Conservation (phyloP, 2,329 filamentous ascomycete genomes). For the Penicillium corylophilum region DNA sequence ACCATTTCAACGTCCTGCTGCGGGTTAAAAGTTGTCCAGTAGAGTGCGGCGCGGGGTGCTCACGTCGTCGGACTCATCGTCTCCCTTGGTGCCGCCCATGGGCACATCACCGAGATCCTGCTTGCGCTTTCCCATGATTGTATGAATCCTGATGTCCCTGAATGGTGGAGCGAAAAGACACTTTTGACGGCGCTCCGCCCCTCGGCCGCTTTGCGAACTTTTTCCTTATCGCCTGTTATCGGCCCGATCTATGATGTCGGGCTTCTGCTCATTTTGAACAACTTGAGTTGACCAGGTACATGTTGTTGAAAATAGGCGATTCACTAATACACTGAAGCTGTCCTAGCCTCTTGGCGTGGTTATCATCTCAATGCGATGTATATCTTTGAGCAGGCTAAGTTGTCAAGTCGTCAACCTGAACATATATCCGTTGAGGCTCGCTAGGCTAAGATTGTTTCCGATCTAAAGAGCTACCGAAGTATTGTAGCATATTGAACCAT, state of each 20-base stretch:
- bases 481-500: no score
- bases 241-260: conserved; percentile 2
- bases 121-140: conserved; percentile 54
- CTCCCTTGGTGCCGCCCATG: conserved; percentile 41
- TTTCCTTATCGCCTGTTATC: conserved; percentile 27
- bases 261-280: neutral
- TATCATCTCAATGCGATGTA: neutral
- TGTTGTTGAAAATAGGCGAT: neutral
- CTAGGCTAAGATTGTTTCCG: no score
- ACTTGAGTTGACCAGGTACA: neutral
- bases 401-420: neutral
- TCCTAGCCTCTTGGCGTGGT: neutral
- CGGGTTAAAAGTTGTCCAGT: conserved; percentile 7
- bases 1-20: conserved; percentile 81
- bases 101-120: conserved; percentile 48
- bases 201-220: conserved; percentile 25
- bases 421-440: neutral
- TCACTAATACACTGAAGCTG: neutral
- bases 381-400: neutral
- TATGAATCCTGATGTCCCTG: conserved; percentile 1
- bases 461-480: no score
- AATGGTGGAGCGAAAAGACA: conserved; percentile 6
- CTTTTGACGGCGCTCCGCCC: conserved; percentile 15
- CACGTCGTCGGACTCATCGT: conserved; percentile 44
- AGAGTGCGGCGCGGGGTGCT: conserved; percentile 7